phyloP scores from a whole-genome alignment of 2,329 filamentous ascomycete genomes.

The Sarocladium strictum region DNA sequence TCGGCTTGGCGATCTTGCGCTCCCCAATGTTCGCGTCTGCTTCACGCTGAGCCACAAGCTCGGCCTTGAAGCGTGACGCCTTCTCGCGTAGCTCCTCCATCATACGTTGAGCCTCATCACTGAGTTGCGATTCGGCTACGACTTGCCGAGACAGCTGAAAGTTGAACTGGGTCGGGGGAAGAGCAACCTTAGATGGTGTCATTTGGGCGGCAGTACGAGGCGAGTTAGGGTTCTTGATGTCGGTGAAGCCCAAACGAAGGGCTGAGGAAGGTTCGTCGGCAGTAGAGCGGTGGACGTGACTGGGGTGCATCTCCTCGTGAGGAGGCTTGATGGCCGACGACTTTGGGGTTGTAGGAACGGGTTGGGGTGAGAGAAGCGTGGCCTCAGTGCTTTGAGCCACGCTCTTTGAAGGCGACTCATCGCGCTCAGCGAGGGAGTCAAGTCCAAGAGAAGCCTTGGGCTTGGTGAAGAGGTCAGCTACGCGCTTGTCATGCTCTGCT shows the following conservation, averaged over 20 bases:
- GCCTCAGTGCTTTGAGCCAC: slow-evolving; percentile 22
- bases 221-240: slow-evolving; percentile 54
- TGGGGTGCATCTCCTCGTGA: slow-evolving; percentile 84
- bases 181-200: slow-evolving; percentile 58
- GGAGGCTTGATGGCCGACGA: slow-evolving; percentile 63
- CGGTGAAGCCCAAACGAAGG: slow-evolving; percentile 74
- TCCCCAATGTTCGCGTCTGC: slow-evolving; percentile 41
- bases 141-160: slow-evolving; percentile 60
- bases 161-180: slow-evolving; percentile 54
- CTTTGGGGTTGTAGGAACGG: slow-evolving; percentile 52
- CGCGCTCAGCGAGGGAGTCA: slow-evolving; percentile 37
- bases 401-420: slow-evolving; percentile 29
- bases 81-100: slow-evolving; percentile 67
- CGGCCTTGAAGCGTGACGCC: slow-evolving; percentile 62
- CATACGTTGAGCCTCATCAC: slow-evolving; percentile 53
- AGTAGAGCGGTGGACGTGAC: slow-evolving; percentile 70
- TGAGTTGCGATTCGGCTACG: slow-evolving; percentile 45
- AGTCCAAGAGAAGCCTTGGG: slow-evolving; percentile 28
- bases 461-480: slow-evolving; percentile 13
- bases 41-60: slow-evolving; percentile 57
- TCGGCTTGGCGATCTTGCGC: slow-evolving; percentile 75
- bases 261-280: slow-evolving; percentile 71
- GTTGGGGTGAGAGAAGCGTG: slow-evolving; percentile 26
- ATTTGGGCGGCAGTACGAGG: slow-evolving; percentile 38
- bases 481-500: slow-evolving; percentile 8